These are phyloP conservation scores for Solanum peruvianum DNA, from an alignment of 257 asterid species.

Conservation along the genomic window DNA sequence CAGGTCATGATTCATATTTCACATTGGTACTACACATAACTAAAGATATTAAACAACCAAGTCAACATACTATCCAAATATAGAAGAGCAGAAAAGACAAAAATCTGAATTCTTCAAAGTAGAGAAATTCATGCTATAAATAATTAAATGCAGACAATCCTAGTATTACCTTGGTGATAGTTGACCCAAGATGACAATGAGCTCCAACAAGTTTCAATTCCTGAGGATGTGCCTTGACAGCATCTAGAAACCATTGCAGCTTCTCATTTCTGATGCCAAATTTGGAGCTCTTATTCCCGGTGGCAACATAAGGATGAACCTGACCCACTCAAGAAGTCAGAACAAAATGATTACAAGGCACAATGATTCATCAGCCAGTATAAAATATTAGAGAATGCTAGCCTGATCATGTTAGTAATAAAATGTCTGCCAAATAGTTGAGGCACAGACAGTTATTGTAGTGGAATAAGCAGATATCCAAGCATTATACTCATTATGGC, in stretches of 20 bases:
- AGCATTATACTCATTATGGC: neutral
- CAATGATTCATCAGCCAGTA: neutral
- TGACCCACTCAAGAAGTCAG: constrained; percentile 12
- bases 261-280: constrained; percentile 95
- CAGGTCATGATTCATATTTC: neutral
- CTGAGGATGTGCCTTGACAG: constrained; percentile 77
- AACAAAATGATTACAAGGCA: neutral
- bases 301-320: constrained; percentile 98
- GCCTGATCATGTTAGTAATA: neutral
- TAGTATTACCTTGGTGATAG: constrained; percentile 72
- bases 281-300: constrained; percentile 92
- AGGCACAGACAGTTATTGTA: neutral
- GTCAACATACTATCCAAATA: neutral
- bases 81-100: neutral
- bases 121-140: neutral
- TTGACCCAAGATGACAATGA: constrained; percentile 96
- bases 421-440: neutral
- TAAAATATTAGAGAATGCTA: neutral
- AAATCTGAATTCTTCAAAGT: neutral
- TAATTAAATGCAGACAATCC: neutral
- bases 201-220: constrained; percentile 95
- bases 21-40: neutral
- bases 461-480: neutral
- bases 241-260: constrained; percentile 92
- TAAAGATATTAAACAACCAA: neutral